Evolutionary conservation across 2,329 filamentous ascomycete species (phyloP), one percentile per base, ranked within the genome.

Genomic region (Raffaelea ambrosiae): DNA sequence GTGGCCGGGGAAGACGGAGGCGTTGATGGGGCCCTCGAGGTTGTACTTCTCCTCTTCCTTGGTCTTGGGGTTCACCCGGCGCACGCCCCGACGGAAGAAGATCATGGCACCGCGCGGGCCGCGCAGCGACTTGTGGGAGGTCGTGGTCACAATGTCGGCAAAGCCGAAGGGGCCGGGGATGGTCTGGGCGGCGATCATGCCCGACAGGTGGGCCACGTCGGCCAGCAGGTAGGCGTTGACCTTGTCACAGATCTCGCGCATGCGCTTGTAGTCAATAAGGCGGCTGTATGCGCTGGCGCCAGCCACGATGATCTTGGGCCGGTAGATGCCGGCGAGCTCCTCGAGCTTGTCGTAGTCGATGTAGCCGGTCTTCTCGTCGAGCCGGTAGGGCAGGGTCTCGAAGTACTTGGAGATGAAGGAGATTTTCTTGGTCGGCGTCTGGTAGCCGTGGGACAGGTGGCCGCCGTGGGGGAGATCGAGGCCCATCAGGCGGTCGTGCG

Each of bases 371-470:
- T 83, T 76, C 62, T 94, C 86, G 70, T 96, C 81, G 47, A 97
- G 78, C 51, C 88, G 84, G 74, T 98, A 98, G 5, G 93, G 93
- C 54, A 98, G 73, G 33, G 93, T 98, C 73, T 98, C 93, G 65
- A 98, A 98, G 73, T 98, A 98, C 64, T 95, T 97, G 49, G 91
- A 97, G 56, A 98, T 83, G 60, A 90, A 89, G n/a, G 91, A 97
- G 65, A 98, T 97, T 78, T 90, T 91, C 68, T 84, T 88, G 46
- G 84, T 84, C 3, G 93, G 88, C 19, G 88, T 97, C 70, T 98
- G 93, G 70, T 98, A 98, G 53, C 93, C 93, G 69, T 98, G 93
- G 42, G 87, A 94, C 59, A 98, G 73, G 68, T 98, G 93, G 51
- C 93, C 93, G 55, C 93, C 93, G 64, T 98, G 93, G 41, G 93